Evolutionary conservation across 371 early-diverging fungal species (phyloP), one percentile per base, ranked within the genome.

Genomic region (Umbelopsis sp.): DNA sequence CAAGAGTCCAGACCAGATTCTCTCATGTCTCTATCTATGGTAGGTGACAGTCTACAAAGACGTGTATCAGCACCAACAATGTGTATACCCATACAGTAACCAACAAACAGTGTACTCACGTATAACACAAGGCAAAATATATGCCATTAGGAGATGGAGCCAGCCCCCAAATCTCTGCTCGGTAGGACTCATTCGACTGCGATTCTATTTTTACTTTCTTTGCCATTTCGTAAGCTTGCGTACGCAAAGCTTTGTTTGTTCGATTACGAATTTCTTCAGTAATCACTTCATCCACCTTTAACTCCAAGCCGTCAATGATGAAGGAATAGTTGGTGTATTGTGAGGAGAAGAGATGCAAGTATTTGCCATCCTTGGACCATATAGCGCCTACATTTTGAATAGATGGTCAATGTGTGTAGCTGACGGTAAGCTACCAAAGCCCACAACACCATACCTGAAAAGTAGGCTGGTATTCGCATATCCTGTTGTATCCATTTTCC

Each of bases 241-340:
- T 32, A 3, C 35, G 29, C 18, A 57, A 35, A 18, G 14, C 37
- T 10, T 29, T 12, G 18, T 35, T 57, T 6, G 57, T 57, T 1
- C 37, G 6, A 35, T 24, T 35, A 57, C 29, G 57, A 16, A 57
- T 57, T 11, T 29, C 8, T 8, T 25, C 35, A 35, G 57, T 57
- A n/a, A 35, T 1, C 29, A 6, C 16, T 37, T 57, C 35, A 35
- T 57, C 18, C 5, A 57, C n/a, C 5, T 18, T 35, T 18, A 57
- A 18, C n/a, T 35, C 18, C 3, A 14, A 18, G 1, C n/a, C 37
- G 14, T 57, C 35, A 35, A 57, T 14, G 3, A 57, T 18, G 16
- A 57, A 18, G 3, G 57, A 35, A n/a, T 18, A 57, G 29, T 57
- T 57, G 57, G 57, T 4, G 35, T 57, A 57, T 57, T 57, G 29